Evolutionary conservation across 352 stramenopile genomes (phyloP).

Genomic region (Peronospora destructor): DNA sequence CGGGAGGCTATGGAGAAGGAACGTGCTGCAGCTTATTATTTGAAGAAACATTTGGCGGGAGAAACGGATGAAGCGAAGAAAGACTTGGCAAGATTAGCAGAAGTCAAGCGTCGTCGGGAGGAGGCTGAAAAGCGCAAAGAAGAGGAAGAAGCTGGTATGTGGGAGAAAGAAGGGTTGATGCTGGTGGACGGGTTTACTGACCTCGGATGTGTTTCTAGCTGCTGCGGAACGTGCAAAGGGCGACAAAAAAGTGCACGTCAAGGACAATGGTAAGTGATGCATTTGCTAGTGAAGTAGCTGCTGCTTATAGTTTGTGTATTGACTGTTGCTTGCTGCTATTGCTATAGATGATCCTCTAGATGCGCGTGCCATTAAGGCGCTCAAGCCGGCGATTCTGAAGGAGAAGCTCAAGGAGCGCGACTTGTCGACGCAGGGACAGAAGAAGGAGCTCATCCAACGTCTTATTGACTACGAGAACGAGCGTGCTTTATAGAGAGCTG

Average conservation of each 20-base stretch:
- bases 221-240: constrained; percentile 52
- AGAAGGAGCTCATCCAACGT: constrained; percentile 85
- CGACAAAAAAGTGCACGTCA: constrained; percentile 55
- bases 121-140: constrained; percentile 75
- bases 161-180: background rate
- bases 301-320: background rate
- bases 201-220: constrained; percentile 23
- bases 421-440: constrained; percentile 82
- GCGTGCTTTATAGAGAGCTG: constrained; percentile 57
- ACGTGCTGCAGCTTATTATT: constrained; percentile 53
- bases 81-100: constrained; percentile 67
- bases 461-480: constrained; percentile 87
- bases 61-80: constrained; percentile 85
- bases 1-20: constrained; percentile 86
- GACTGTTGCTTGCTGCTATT: background rate
- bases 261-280: constrained; percentile 47
- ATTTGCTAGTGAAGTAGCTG: background rate
- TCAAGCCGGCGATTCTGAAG: constrained; percentile 85
- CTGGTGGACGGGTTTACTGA: background rate
- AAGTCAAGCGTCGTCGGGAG: constrained; percentile 76
- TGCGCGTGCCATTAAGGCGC: constrained; percentile 73
- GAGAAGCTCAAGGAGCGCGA: constrained; percentile 83
- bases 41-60: constrained; percentile 80
- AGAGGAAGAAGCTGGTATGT: constrained; percentile 65
- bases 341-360: constrained; percentile 66